Base-by-base conservation (phyloP, 768 basidiomycete species). In the Macrolepiota dolichaula region DNA sequence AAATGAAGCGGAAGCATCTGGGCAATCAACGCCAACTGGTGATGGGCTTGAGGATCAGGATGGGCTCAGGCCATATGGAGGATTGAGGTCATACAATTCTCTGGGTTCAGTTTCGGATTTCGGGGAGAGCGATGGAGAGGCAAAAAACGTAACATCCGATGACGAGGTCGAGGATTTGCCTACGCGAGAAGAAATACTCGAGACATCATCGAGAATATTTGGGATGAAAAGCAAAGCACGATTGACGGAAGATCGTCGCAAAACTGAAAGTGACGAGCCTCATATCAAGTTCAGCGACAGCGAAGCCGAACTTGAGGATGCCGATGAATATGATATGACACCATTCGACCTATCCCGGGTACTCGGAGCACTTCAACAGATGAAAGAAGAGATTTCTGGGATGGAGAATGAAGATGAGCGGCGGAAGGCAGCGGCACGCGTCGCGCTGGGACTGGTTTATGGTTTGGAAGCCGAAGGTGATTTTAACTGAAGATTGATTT, bases 341-440 rank as follows among this genome's bases (percentile, higher is more conserved):
- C 68, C 76, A 32, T 88, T 91, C 69, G 90, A 92, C 72, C 69
- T 92, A 59, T 78, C 82, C 27, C 73, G 76, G 51, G 84, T 91
- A 36, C 68, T 92, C 7, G 77, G 77, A 17, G 81, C 82, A 1
- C 75, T 92, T 36, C 84, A 89, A 66, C 82, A 81, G 53, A 82
- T 91, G 81, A 89, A 89, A 69, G 83, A 82, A 24, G 89, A 92
- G 74, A 91, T 92, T 64, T 79, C 85, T 24, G 80, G 76, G 11
- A 89, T 92, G 74, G 73, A 77, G 4, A 79, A 87, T 67, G 83
- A 86, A 64, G 78, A 77, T 24, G 88, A 88, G 72, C 77, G 85
- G 64, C 76, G 87, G 65, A 82, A 76, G 66, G 85, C 89, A 25
- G 91, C 91, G 0, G 91, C 91, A 7, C 76, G 77, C 50, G 88